Base-by-base conservation (phyloP, 176 grass and related monocot genomes). In the Juncus inflexus region DNA sequence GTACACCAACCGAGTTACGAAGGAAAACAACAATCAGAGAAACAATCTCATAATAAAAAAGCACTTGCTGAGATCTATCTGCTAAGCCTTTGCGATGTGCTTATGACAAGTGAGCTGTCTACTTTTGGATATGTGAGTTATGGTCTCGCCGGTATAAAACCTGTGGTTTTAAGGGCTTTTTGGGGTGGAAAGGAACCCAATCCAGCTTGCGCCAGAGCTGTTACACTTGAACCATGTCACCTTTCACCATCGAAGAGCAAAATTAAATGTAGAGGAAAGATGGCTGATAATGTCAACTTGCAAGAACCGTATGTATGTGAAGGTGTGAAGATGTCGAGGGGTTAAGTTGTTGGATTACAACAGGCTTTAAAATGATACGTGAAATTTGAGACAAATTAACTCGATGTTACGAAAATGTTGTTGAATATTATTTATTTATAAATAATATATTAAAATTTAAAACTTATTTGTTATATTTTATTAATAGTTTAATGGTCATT, bases 61-160 rank as follows among this genome's bases (percentile, higher is more conserved):
- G 89, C 84, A 4, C 61, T 91, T 0, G 74, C 81, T 9, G 89
- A 84, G 74, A 82, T 91, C 39, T 84, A 73, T 61, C 57, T 91
- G 52, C 74, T 87, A 4, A 81, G 81, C 56, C 72, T 87, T 63
- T 86, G 77, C 0, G 83, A 84, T 3, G 68, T 37, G 60, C 40
- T 83, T 4, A 0, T 83, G 19, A 91, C 83, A 3, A 72, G 62
- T 1, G 70, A 65, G 14, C 9, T 63, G 4, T 86, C 83, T 0
- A 86, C 88, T 5, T 91, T 91, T 64, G 83, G 83, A 39, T 86
- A 83, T 66, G 62, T 81, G 4, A 70, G 77, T 69, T 55, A 66
- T 55, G 65, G 78, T 62, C 78, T 91, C 40, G 74, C 77, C 1
- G 76, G 83, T 0, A 37, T 90, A 39, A 70, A 57, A 9, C 81